A percentile compares a stretch with the other conserved stretches of the same genome.
These are phyloP conservation scores for Blastomyces silverae DNA, from an alignment of 2,329 filamentous ascomycete species.

Conservation along the genomic window DNA sequence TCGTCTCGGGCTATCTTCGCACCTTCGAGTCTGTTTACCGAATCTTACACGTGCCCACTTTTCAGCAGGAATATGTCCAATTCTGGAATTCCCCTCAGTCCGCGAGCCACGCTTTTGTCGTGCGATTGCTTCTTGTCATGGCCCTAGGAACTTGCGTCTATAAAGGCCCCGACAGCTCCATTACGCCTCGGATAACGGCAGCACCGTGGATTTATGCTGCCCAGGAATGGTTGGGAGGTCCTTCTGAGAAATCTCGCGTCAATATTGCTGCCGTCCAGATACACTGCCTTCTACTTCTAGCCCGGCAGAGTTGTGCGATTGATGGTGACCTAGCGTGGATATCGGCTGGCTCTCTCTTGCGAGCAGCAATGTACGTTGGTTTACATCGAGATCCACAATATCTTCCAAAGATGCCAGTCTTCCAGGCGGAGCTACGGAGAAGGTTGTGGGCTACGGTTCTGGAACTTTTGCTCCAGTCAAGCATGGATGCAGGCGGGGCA, in stretches of 20 bases:
- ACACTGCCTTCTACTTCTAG: conserved; percentile 32
- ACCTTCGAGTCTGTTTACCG: conserved; percentile 53
- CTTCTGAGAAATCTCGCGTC: conserved; percentile 29
- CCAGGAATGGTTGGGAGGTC: conserved; percentile 31
- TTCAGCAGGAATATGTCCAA: conserved; percentile 50
- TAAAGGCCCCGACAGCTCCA: conserved; percentile 23
- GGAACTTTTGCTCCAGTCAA: conserved; percentile 38
- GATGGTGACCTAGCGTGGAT: conserved; percentile 34
- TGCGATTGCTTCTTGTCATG: conserved; percentile 35
- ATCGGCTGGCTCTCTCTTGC: conserved; percentile 35
- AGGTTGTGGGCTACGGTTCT: conserved; percentile 41
- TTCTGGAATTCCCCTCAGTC: conserved; percentile 45
- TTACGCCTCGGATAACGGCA: conserved; percentile 44
- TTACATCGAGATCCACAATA: conserved; percentile 36
- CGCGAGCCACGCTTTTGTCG: conserved; percentile 44
- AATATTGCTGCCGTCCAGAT: conserved; percentile 31
- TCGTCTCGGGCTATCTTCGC: conserved; percentile 50
- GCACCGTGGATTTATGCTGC: conserved; percentile 36
- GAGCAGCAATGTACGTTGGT: conserved; percentile 40
- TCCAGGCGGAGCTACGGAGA: conserved; percentile 42
- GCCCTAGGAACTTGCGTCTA: conserved; percentile 44
- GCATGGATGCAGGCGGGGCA: conserved; percentile 31
- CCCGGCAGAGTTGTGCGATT: conserved; percentile 30
- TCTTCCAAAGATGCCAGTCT: conserved; percentile 32
- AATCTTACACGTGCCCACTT: conserved; percentile 53